These are phyloP conservation scores for Heliamphora pulchella DNA, from an alignment of 179 eudicot species.

Conservation along the genomic window DNA sequence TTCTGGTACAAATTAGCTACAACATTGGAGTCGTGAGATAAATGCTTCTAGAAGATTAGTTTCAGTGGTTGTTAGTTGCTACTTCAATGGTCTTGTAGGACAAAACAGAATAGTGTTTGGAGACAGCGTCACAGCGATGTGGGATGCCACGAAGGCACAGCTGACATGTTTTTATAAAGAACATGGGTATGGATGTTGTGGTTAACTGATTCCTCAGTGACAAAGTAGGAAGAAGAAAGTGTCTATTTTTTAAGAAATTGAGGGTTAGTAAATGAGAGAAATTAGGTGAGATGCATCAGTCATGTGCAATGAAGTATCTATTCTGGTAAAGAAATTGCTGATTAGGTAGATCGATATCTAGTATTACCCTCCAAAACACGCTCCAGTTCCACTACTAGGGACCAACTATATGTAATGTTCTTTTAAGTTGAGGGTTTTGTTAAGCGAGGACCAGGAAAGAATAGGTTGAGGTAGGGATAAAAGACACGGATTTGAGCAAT, in stretches of 20 bases:
- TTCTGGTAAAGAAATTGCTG: not conserved
- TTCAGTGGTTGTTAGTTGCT: not conserved
- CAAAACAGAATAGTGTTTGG: not conserved
- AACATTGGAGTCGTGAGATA: not conserved
- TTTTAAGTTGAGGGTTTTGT: conserved; percentile 8
- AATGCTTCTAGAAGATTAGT: not conserved
- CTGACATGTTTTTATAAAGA: not conserved
- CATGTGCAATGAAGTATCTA: not conserved
- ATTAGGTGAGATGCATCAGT: not conserved
- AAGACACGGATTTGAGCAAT: not conserved
- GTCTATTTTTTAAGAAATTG: not conserved
- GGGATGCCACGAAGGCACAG: not conserved
- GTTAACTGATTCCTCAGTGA: not conserved
- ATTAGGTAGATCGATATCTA: not conserved
- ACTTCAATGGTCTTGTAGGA: not conserved
- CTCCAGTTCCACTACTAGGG: not conserved
- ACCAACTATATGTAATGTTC: not conserved
- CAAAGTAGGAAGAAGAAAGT: conserved; percentile 3
- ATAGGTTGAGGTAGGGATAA: not conserved
- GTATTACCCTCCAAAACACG: not conserved
- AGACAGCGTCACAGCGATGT: not conserved
- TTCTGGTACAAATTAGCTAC: not conserved
- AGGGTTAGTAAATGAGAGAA: not conserved
- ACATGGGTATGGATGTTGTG: not conserved
- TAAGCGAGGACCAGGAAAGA: not conserved